phyloP scores from a whole-genome alignment of 1,284 basidiomycete genomes.

The Termitomyces sp. region DNA sequence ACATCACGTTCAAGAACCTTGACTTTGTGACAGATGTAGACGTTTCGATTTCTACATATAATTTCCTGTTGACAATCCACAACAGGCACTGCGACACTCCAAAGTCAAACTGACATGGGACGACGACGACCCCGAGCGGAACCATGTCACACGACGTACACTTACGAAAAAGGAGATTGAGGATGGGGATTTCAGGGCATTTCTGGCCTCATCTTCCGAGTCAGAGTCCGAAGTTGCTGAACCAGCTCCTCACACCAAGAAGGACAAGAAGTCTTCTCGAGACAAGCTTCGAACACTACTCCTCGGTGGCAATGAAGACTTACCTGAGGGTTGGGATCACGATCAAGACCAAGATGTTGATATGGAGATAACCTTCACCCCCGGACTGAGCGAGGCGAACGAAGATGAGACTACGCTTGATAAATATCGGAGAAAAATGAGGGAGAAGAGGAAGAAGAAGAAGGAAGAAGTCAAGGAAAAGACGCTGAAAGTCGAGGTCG shows the following conservation, averaged over 20 bases:
- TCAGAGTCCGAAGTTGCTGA: slow-evolving; percentile 35
- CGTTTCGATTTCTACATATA: slow-evolving; percentile 6
- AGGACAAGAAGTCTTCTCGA: slow-evolving; percentile 46
- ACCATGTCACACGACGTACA: slow-evolving; percentile 72
- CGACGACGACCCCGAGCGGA: slow-evolving; percentile 91
- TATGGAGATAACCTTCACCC: slow-evolving; percentile 92
- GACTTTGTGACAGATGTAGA: slow-evolving; percentile 93
- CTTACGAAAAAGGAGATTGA: slow-evolving; percentile 84
- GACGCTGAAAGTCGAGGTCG: slow-evolving; percentile 19
- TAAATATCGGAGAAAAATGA: slow-evolving; percentile 81
- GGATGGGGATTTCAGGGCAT: slow-evolving; percentile 82
- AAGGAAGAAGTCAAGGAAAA: slow-evolving; percentile 61
- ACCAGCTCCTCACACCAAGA: slow-evolving; percentile 24
- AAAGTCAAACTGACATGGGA: slow-evolving; percentile 99
- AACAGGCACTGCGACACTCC: slow-evolving; percentile 92
- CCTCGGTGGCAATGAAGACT: slow-evolving; percentile 57
- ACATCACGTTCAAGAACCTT: slow-evolving; percentile 65
- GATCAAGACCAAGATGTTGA: slow-evolving; percentile 52
- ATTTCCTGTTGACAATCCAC: neutral
- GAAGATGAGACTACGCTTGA: slow-evolving; percentile 81
- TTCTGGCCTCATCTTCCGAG: slow-evolving; percentile 71
- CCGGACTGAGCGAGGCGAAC: slow-evolving; percentile 62
- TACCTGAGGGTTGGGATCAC: slow-evolving; percentile 80
- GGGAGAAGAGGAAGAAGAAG: slow-evolving; percentile 77
- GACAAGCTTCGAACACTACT: slow-evolving; percentile 69